Base-by-base conservation (phyloP, 768 basidiomycete species). In the Hysterangium stoloniferum region DNA sequence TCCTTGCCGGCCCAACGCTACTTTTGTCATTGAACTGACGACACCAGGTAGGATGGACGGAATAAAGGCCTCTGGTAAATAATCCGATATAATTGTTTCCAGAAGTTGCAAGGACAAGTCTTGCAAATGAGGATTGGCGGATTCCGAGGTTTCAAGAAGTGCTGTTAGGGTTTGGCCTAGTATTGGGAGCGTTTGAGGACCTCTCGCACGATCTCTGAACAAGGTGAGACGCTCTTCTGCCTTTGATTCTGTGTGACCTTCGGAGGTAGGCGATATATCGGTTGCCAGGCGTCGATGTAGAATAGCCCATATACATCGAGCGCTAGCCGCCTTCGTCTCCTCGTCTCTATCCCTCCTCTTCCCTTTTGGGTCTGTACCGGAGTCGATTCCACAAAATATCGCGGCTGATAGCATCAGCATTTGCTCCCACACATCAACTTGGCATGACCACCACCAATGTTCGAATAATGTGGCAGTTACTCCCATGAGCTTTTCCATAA, bases 391-490 rank as follows among this genome's bases (percentile, higher is more conserved):
- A 17, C 80, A 81, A 5, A 87, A 63, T 28, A 85, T 70, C 13
- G 82, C 76, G 31, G 78, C 76, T 55, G 73, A 84, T 13, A 90
- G 69, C 71, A 82, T 84, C 63, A 94, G 88, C 22, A 92, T 68
- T 59, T 96, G 91, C 60, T 86, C 82, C 92, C 92, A 94, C 24
- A 80, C 65, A 48, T 71, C 71, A 32, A 77, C 43, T 40, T 89
- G 87, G 61, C 83, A 82, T 17, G 71, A 70, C 86, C 86, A 88
- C 88, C 90, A 93, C 84, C 88, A 90, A n/a, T 72, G 68, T 17
- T 80, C 73, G 56, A 76, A 79, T 22, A 97, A 70, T 1, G 75
- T 57, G 2, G 68, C 62, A 27, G 95, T 68, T 11, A 77, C 68
- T 22, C 70, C 58, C 52, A 96, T 71, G 19, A 92, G 64, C 48